Base-by-base conservation (phyloP, 345 rosid species). In the Garcia nutans region DNA sequence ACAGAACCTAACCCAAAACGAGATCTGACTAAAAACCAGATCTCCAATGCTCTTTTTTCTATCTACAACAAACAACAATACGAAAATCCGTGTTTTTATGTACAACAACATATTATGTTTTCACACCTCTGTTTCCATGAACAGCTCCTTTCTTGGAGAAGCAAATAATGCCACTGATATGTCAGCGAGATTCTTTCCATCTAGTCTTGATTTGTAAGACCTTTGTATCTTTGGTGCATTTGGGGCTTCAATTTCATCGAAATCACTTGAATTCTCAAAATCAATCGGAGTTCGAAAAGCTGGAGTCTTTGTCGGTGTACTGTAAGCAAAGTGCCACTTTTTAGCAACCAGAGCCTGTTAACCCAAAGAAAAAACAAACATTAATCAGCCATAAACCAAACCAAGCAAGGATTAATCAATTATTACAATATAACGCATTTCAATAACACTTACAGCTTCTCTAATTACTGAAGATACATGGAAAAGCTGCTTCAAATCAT, bases 361-460 rank as follows among this genome's bases (percentile, higher is more conserved):
- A 76, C 7, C 58, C 22, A 17, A 54, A 26, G 12, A 41, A 68
- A 23, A 31, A 58, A 22, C 23, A 56, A 23, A 31, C 12, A 61
- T 50, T 1, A 57, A 78, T 31, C 42, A 72, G 20, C 12, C 44
- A 73, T 17, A 50, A 20, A 50, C 23, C 57, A 47, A n/a, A 56
- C 24, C 11, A 20, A 70, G 17, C 2, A 6, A 26, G 0, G 22
- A 61, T 6, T 9, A 11, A 23, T 44, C 9, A 70, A 70, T 13
- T 10, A 8, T 23, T 9, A 8, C 12, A 50, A 0, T 9, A 50
- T 16, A 50, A 9, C n/a, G 13, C 20, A 16, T 11, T 52, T 47
- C 24, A 6, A 10, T 0, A n/a, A 49, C 52, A 84, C 95, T 89
- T 74, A 93, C 97, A 75, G 94, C 93, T 82, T 93, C 94, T 79